These are phyloP conservation scores for Diaporthe sp. DNA, from an alignment of 2,329 filamentous ascomycete genomes.

Conservation along the genomic window DNA sequence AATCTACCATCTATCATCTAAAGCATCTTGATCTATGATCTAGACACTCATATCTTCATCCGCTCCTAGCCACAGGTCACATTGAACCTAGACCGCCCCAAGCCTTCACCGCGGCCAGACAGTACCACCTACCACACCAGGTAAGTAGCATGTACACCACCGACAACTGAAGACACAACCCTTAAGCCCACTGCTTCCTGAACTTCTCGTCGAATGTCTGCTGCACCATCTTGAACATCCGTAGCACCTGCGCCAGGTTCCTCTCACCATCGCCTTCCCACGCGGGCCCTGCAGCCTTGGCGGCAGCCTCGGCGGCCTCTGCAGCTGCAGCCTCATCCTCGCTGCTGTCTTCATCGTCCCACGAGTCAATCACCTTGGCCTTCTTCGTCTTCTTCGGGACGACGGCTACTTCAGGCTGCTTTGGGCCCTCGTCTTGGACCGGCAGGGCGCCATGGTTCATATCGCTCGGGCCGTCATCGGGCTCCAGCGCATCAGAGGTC, in stretches of 20 bases:
- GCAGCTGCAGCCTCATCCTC: conserved; percentile 45
- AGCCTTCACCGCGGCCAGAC: neutral
- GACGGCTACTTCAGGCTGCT: conserved; percentile 39
- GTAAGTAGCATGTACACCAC: neutral
- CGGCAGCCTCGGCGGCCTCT: conserved; percentile 2
- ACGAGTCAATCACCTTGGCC: conserved; percentile 56
- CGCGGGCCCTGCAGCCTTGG: conserved; percentile 31
- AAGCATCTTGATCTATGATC: neutral
- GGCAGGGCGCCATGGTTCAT: neutral
- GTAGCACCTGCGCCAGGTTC: conserved; percentile 66
- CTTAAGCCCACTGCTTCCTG: conserved; percentile 69
- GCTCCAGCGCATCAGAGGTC: conserved; percentile 63
- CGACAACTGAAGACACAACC: conserved; percentile 12
- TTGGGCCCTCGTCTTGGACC: conserved; percentile 43
- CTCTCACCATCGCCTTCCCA: conserved; percentile 56
- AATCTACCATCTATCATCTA: conserved; percentile 1
- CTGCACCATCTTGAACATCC: conserved; percentile 69
- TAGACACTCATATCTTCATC: neutral
- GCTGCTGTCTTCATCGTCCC: conserved; percentile 58
- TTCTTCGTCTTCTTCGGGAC: conserved; percentile 47
- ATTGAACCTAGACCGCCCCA: neutral
- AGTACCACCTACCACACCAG: no score
- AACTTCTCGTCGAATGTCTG: conserved; percentile 76
- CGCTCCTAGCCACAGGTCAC: neutral
- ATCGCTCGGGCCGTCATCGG: conserved; percentile 52